Evolutionary conservation across 352 stramenopile species (phyloP).

Genomic region (Phytophthora lateralis): DNA sequence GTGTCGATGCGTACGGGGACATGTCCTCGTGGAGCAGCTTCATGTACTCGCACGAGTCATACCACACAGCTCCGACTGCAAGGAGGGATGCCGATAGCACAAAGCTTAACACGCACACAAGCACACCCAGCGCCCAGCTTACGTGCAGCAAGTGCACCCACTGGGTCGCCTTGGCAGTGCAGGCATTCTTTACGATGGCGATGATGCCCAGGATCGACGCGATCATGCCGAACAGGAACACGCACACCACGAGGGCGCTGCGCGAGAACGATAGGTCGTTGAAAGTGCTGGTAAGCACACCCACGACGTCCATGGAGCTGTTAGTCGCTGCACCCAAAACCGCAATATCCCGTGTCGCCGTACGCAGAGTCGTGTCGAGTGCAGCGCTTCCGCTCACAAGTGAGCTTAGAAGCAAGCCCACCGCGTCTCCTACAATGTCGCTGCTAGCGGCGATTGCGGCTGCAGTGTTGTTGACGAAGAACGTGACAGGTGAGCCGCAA

Average conservation of each 20-base stretch:
- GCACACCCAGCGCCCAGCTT: conserved; percentile 71
- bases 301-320: conserved; percentile 61
- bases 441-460: conserved; percentile 26
- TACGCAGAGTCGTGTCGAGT: conserved; percentile 51
- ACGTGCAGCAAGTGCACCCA: conserved; percentile 82
- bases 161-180: conserved; percentile 66
- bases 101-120: conserved; percentile 84
- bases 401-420: conserved; percentile 46
- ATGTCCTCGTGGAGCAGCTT: conserved; percentile 77
- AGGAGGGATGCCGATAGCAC: conserved; percentile 73
- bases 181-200: conserved; percentile 78
- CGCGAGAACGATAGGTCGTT: conserved; percentile 83
- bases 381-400: conserved; percentile 48
- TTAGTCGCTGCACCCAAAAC: conserved; percentile 58
- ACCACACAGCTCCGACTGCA: conserved; percentile 78
- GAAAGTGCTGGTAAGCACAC: conserved; percentile 67
- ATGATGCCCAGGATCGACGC: conserved; percentile 67
- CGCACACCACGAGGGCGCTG: conserved; percentile 71
- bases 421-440: conserved; percentile 27
- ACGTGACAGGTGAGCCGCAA: conserved; percentile 52
- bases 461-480: conserved; percentile 43
- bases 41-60: conserved; percentile 84
- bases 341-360: conserved; percentile 52
- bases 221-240: conserved; percentile 79
- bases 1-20: conserved; percentile 69